These are phyloP conservation scores for Venturia asperata DNA, from an alignment of 2,329 filamentous ascomycete genomes.

Conservation along the genomic window DNA sequence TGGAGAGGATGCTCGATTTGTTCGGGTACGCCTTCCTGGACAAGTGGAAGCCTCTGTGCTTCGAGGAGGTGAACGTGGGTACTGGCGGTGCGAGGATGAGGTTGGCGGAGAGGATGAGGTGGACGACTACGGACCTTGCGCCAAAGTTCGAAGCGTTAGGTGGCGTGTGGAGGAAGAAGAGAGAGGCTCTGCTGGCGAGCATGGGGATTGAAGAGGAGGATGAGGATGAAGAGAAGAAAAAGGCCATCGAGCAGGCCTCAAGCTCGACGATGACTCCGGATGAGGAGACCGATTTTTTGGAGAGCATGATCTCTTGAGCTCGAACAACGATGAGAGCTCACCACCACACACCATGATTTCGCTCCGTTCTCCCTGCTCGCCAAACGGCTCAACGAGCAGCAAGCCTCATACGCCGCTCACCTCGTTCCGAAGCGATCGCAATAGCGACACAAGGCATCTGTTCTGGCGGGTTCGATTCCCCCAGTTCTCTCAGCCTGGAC, in stretches of 20 bases:
- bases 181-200: neutral
- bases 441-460: too few species aligned
- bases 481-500: too few species aligned
- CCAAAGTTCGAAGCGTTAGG: neutral
- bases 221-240: neutral
- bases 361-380: too few species aligned
- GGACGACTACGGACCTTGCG: neutral
- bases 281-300: neutral
- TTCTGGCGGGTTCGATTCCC: too few species aligned
- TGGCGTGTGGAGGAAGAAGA: neutral
- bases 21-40: neutral
- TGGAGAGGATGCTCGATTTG: neutral
- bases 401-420: too few species aligned
- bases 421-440: too few species aligned
- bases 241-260: neutral
- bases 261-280: neutral
- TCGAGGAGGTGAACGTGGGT: neutral
- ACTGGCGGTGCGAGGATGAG: neutral
- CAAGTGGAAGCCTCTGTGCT: neutral
- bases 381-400: too few species aligned
- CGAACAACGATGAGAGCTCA: neutral
- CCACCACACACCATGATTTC: too few species aligned
- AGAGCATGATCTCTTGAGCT: neutral
- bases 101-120: neutral
- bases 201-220: neutral